These are phyloP conservation scores for Trypanosoma boissoni DNA, from an alignment of 208 protist genomes.

Conservation along the genomic window DNA sequence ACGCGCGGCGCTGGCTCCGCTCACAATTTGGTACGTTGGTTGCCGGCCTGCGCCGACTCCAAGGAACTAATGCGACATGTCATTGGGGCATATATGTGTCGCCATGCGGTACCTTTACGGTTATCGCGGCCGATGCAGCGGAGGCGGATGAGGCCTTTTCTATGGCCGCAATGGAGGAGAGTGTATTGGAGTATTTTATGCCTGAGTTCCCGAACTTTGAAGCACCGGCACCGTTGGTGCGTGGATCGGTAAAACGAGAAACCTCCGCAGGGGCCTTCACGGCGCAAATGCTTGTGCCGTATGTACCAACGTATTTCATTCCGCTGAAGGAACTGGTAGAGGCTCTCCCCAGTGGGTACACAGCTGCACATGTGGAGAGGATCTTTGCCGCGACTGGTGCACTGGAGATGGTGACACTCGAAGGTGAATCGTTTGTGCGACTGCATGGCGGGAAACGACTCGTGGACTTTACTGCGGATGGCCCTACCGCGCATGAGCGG, in stretches of 20 bases:
- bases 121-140: conserved; percentile 25
- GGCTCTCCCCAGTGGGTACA: conserved; percentile 52
- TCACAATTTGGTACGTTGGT: conserved; percentile 21
- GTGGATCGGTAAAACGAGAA: background rate
- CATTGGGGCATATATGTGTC: conserved; percentile 43
- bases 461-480: conserved; percentile 20
- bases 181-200: conserved; percentile 21
- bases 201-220: conserved; percentile 23
- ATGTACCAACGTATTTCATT: conserved; percentile 58
- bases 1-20: conserved; percentile 24
- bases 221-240: conserved; percentile 27
- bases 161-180: conserved; percentile 7
- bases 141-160: conserved; percentile 29
- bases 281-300: conserved; percentile 39
- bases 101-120: conserved; percentile 18
- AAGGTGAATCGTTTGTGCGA: conserved; percentile 37
- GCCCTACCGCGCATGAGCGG: conserved; percentile 14
- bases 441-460: conserved; percentile 35
- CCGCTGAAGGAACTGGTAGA: conserved; percentile 38
- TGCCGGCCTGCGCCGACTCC: conserved; percentile 13
- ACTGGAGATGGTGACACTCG: conserved; percentile 33
- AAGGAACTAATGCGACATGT: conserved; percentile 5
- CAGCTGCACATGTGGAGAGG: conserved; percentile 32
- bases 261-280: conserved; percentile 29
- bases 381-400: conserved; percentile 34